Evolutionary conservation across 352 stramenopile species (phyloP).

Genomic region (Elongisporangium senticosum): DNA sequence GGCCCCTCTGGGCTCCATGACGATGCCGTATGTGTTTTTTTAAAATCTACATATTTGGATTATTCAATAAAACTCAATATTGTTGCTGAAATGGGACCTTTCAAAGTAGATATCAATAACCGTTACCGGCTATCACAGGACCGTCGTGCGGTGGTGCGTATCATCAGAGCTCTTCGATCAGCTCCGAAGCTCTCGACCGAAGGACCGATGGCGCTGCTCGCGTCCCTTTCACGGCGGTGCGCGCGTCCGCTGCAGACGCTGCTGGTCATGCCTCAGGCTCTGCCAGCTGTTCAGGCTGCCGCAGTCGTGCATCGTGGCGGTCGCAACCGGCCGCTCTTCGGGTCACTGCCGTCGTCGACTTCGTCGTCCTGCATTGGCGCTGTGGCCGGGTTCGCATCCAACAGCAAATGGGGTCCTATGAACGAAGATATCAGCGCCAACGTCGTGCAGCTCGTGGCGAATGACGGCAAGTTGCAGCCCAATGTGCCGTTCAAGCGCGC

Average conservation of each 20-base stretch:
- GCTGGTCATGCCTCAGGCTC: background rate
- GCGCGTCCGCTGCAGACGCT: slow-evolving; percentile 1
- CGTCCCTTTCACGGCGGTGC: slow-evolving; percentile 5
- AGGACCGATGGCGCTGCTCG: slow-evolving; percentile 6
- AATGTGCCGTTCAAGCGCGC: slow-evolving; percentile 49
- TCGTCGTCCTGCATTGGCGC: slow-evolving; percentile 2
- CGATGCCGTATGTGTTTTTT: background rate
- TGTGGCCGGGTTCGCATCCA: slow-evolving; percentile 19
- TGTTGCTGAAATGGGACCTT: background rate
- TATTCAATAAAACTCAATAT: background rate
- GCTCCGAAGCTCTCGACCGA: background rate
- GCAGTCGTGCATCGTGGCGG: background rate
- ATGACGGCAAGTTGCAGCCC: slow-evolving; percentile 41
- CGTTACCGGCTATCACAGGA: background rate
- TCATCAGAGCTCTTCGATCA: background rate
- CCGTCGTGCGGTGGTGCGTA: slow-evolving; percentile 3
- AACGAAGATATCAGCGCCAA: slow-evolving; percentile 59
- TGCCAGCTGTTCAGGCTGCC: background rate
- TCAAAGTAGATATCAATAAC: background rate
- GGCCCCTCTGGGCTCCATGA: background rate
- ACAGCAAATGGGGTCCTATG: slow-evolving; percentile 39
- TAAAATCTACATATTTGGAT: background rate
- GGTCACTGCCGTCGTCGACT: background rate
- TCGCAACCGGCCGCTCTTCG: background rate
- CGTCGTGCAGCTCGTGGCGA: slow-evolving; percentile 47